Base-by-base conservation (phyloP, 208 protist genomes). In the Wallacemonas collosoma region DNA sequence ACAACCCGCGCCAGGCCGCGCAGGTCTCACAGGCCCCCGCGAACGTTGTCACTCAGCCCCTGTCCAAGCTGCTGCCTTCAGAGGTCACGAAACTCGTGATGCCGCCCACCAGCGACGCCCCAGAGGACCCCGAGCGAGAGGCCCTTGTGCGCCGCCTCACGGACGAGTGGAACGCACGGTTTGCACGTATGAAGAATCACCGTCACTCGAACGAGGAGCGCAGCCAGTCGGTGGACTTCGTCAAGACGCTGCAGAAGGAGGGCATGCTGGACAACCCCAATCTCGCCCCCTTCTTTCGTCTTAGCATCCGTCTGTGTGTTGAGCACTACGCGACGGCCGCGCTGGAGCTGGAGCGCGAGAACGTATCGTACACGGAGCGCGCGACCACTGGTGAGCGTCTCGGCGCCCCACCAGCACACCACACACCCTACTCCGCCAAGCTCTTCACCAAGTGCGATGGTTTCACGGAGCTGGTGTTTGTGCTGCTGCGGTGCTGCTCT, bases 401-500 rank as follows among this genome's bases (percentile, higher is more conserved):
- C 11, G 88, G 88, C 9, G 88, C 79, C 41, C 83, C 93, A 15
- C 90, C 90, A 39, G 76, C 83, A 38, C 84, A 93, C 75, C 88
- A 83, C 70, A 81, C 80, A 45, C 87, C 90, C 45, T 89, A 92
- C 71, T 79, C 80, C 35, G 47, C 68, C 15, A 81, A 74, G 62
- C 74, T 83, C 15, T 93, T 95, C 66, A 68, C 73, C 51, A 87
- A 90, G 75, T 85, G 88, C 56, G 98, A 99, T 70, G 94, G 90
- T 26, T 95, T 98, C 69, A 89, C 88, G n/a, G 97, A 98, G 69
- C 82, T 99, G 51, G 87, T 99, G 14, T 79, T 96, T 35, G 68
- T 98, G 55, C 83, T 99, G 54, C 73, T 89, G 71, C 83, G 80
- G 45, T 95, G 90, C 79, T 95, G 88, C 72, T 90, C 86, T 5